Percentiles rank a stretch among this genome's conserved stretches.
Conservation (phyloP, 1,284 basidiomycete species). For the Lentinula novae-zelandiae region DNA sequence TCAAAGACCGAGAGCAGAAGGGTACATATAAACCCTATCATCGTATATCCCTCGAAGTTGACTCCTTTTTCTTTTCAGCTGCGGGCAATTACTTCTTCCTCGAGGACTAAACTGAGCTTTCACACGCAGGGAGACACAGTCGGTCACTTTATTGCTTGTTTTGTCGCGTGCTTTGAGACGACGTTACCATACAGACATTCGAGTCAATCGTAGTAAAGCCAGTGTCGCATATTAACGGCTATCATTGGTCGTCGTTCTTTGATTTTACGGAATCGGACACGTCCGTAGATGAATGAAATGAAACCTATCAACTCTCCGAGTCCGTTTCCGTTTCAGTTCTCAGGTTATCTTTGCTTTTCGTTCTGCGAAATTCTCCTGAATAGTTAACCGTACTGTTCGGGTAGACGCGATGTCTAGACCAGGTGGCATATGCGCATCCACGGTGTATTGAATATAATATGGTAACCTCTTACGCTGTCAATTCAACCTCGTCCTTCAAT, state of each 20-base stretch:
- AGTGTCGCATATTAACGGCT: neutral
- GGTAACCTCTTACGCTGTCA: too few species aligned
- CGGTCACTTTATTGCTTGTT: neutral
- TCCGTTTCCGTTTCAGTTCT: neutral
- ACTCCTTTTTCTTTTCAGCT: slow-evolving; percentile 34
- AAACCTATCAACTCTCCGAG: neutral
- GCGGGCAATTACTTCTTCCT: slow-evolving; percentile 88
- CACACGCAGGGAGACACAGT: neutral
- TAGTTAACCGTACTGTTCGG: neutral
- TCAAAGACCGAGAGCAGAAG: slow-evolving; percentile 96
- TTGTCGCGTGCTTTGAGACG: neutral
- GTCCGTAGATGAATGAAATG: neutral
- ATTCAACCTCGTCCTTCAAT: neutral
- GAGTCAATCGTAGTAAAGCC: neutral
- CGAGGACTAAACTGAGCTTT: slow-evolving; percentile 55
- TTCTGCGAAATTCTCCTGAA: neutral
- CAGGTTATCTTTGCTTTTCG: neutral
- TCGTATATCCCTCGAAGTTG: neutral
- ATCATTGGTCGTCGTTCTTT: neutral
- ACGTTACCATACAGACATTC: neutral
- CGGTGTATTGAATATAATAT: too few species aligned
- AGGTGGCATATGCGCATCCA: too few species aligned
- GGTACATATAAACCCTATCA: slow-evolving; percentile 38
- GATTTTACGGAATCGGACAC: neutral
- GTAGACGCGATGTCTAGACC: neutral